A percentile compares a stretch with the other conserved stretches of the same genome.
phyloP scores from a whole-genome alignment of 768 basidiomycete genomes.

The Leccinum fibrillosum region DNA sequence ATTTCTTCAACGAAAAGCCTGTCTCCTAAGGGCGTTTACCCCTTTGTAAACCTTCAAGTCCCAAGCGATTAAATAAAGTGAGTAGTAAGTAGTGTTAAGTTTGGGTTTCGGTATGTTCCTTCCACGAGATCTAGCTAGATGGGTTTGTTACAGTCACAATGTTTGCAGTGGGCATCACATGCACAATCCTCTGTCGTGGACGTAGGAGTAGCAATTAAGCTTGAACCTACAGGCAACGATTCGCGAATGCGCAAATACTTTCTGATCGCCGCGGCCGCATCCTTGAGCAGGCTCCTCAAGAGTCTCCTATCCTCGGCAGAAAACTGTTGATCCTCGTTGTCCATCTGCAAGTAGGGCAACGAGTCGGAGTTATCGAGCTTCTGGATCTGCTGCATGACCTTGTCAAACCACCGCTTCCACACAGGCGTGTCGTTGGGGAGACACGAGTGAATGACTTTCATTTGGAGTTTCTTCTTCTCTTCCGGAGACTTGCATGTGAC shows the following conservation, averaged over 20 bases:
- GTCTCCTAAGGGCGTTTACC: background rate
- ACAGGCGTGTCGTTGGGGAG: constrained; percentile 22
- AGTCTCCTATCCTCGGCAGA: background rate
- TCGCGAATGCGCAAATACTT: constrained; percentile 4
- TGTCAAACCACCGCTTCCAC: constrained; percentile 23
- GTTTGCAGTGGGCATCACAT: background rate
- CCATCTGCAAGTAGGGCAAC: background rate
- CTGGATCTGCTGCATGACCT: constrained; percentile 19
- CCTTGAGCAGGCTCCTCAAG: constrained; percentile 9
- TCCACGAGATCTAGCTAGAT: background rate
- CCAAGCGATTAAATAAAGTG: background rate
- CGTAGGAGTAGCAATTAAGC: background rate
- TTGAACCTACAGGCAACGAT: background rate
- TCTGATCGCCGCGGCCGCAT: constrained; percentile 16
- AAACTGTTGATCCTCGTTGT: background rate
- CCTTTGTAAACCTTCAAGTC: background rate
- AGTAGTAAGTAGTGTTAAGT: background rate
- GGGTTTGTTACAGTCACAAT: background rate
- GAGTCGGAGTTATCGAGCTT: background rate
- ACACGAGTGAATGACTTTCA: constrained; percentile 12
- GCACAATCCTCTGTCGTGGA: background rate
- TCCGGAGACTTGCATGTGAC: background rate
- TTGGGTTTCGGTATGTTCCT: background rate
- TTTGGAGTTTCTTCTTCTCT: background rate
- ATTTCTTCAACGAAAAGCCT: background rate